These are phyloP conservation scores for Kurtzmaniella natalensis DNA, from an alignment of 1,139 yeast genomes.

Conservation along the genomic window DNA sequence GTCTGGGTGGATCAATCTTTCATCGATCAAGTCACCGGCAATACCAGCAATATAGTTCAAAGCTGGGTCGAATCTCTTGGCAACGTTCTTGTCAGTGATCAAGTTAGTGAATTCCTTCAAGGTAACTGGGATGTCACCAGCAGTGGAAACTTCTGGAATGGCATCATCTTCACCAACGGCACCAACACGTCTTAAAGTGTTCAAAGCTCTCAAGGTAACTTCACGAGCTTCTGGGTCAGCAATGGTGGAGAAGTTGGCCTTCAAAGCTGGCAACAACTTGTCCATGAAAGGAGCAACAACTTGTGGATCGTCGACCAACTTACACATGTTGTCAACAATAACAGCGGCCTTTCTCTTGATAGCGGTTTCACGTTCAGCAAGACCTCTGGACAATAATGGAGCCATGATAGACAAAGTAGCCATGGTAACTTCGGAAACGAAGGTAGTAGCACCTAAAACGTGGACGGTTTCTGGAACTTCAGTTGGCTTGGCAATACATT, in stretches of 20 bases:
- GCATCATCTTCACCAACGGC: constrained; percentile 84
- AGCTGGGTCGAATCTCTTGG: constrained; percentile 73
- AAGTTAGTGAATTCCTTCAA: constrained; percentile 74
- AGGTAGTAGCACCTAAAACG: constrained; percentile 98
- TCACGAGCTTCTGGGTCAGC: constrained; percentile 99
- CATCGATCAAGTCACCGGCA: constrained; percentile 98
- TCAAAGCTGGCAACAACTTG: constrained; percentile 93
- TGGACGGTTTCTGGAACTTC: constrained; percentile 99
- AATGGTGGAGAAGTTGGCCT: constrained; percentile 88
- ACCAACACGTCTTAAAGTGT: constrained; percentile 98
- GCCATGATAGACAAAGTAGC: constrained; percentile 99
- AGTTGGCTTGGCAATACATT: constrained; percentile 94
- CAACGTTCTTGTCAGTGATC: constrained; percentile 65
- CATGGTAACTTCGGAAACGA: constrained; percentile 98
- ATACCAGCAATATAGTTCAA: constrained; percentile 84
- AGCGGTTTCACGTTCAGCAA: constrained; percentile 98
- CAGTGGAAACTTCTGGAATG: constrained; percentile 95
- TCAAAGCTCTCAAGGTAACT: constrained; percentile 94
- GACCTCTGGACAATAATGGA: constrained; percentile 98
- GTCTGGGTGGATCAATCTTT: constrained; percentile 89
- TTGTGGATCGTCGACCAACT: constrained; percentile 99
- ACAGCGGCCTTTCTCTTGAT: constrained; percentile 99
- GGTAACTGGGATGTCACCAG: constrained; percentile 93
- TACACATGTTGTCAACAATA: constrained; percentile 99
- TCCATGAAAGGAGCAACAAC: constrained; percentile 98